These are phyloP conservation scores for Annona cherimola DNA, from an alignment of 164 flowering plant species.

Conservation along the genomic window DNA sequence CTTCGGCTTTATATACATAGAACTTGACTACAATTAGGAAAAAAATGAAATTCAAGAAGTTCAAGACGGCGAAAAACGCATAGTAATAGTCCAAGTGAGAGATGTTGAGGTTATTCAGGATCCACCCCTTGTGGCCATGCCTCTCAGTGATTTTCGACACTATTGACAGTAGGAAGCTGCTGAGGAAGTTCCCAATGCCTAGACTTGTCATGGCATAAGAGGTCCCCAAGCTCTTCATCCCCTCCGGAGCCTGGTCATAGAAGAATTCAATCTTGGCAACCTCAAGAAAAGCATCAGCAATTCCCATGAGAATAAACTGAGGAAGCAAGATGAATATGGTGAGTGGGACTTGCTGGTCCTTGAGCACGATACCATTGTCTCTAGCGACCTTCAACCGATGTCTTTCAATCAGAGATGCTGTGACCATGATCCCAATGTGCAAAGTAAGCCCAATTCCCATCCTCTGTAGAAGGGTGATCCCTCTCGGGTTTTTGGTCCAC, in stretches of 20 bases:
- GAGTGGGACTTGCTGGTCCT: constrained; percentile 14
- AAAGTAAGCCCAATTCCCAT: constrained; percentile 53
- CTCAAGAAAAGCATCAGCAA: constrained; percentile 22
- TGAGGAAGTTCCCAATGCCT: constrained; percentile 25
- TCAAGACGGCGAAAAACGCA: constrained; percentile 44
- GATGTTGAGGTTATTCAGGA: constrained; percentile 19
- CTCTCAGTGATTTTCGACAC: constrained; percentile 15
- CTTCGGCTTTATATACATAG: constrained; percentile 52
- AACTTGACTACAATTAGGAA: constrained; percentile 39
- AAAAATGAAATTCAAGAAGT: constrained; percentile 41
- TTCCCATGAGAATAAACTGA: constrained; percentile 19
- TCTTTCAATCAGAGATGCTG: constrained; percentile 46
- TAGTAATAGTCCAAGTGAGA: constrained; percentile 32
- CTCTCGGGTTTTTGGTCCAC: constrained; percentile 47
- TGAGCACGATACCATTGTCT: constrained; percentile 7
- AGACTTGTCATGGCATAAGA: constrained; percentile 17
- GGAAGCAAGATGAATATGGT: constrained; percentile 23
- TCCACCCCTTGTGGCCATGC: constrained; percentile 20
- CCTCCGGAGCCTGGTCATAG: constrained; percentile 25
- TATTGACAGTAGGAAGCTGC: constrained; percentile 18
- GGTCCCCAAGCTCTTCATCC: constrained; percentile 28
- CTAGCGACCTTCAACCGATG: constrained; percentile 27
- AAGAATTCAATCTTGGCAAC: constrained; percentile 27
- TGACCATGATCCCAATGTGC: constrained; percentile 35
- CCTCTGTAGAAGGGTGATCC: constrained; percentile 54